Base-by-base conservation (phyloP, 1,139 yeast species). In the Taphrina communis region DNA sequence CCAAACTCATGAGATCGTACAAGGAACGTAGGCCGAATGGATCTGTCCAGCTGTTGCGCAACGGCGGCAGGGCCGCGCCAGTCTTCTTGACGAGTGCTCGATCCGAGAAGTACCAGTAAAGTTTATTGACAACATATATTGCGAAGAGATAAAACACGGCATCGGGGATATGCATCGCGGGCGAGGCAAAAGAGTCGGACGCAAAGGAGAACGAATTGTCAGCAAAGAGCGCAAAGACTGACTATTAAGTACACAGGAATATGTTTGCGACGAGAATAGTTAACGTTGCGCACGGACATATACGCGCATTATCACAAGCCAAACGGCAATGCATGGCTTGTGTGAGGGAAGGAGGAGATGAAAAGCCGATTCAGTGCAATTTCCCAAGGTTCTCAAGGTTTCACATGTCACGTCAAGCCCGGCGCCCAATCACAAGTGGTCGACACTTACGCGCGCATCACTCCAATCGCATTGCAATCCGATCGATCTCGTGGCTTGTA, bases 21-120 rank as follows among this genome's bases (percentile, higher is more conserved):
- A 58, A 31, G 21, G 42, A 21, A 6, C 39, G 48, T 12, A 58
- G 46, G 1, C 62, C 62, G 42, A 44, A 58, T 1, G 53, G 53
- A 25, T 58, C 53, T 5, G 21, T 38, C 62, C 62, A 58, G 14
- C 41, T n/a, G 6, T n/a, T 42, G 8, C 42, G 39, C 17, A 25
- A 8, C 8, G 8, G 31, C 6, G 53, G 53, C 39, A 44, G 3
- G 1, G 21, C 42, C 14, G 38, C 62, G 9, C 62, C 62, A 6
- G 62, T 58, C 25, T 35, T 42, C 42, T 31, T 58, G 42, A 19
- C 52, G 4, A 58, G 53, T 21, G 21, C 38, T 39, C 62, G 25
- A 44, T 58, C 39, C n/a, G 35, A 14, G 9, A 58, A 17, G 41
- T 17, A 42, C 52, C 62, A 44, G 62, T 58, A 58, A 6, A 58